A percentile compares a stretch with the other conserved stretches of the same genome.
These are phyloP conservation scores for Penicillium ucsense DNA, from an alignment of 495 filamentous ascomycete species.

Conservation along the genomic window DNA sequence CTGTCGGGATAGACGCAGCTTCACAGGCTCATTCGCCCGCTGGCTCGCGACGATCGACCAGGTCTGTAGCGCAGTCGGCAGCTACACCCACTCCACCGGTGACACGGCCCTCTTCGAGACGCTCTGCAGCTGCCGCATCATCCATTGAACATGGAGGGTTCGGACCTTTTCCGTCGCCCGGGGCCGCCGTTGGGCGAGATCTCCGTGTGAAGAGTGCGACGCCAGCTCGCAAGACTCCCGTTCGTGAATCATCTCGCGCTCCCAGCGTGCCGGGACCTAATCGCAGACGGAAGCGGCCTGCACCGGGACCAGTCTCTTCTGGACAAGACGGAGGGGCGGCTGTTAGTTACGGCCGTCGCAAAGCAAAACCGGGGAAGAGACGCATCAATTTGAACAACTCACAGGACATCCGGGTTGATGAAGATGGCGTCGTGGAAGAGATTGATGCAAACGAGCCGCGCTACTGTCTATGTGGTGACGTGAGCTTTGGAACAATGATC, in stretches of 20 bases:
- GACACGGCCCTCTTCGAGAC: conserved; percentile 35
- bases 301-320: conserved; percentile 62
- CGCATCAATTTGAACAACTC: conserved; percentile 31
- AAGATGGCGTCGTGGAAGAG: conserved; percentile 49
- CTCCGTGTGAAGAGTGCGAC: conserved; percentile 39
- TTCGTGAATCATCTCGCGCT: conserved; percentile 39
- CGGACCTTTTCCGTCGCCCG: conserved; percentile 3
- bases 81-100: conserved; percentile 25
- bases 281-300: conserved; percentile 58
- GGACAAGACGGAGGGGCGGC: conserved; percentile 63
- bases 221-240: conserved; percentile 41
- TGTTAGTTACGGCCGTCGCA: conserved; percentile 69
- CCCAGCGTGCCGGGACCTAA: conserved; percentile 36
- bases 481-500: conserved; percentile 93
- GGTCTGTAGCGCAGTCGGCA: conserved; percentile 6
- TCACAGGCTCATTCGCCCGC: conserved; percentile 20
- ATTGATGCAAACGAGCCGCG: conserved; percentile 81
- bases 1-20: conserved; percentile 12
- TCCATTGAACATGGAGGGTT: conserved; percentile 22
- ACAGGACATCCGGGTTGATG: conserved; percentile 36
- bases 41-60: conserved; percentile 18
- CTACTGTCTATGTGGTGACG: conserved; percentile 86
- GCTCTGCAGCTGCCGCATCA: conserved; percentile 27
- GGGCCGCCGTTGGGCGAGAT: conserved; percentile 21
- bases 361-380: conserved; percentile 59